phyloP scores from a whole-genome alignment of 1,284 basidiomycete species.

The Austroboletus niveus region DNA sequence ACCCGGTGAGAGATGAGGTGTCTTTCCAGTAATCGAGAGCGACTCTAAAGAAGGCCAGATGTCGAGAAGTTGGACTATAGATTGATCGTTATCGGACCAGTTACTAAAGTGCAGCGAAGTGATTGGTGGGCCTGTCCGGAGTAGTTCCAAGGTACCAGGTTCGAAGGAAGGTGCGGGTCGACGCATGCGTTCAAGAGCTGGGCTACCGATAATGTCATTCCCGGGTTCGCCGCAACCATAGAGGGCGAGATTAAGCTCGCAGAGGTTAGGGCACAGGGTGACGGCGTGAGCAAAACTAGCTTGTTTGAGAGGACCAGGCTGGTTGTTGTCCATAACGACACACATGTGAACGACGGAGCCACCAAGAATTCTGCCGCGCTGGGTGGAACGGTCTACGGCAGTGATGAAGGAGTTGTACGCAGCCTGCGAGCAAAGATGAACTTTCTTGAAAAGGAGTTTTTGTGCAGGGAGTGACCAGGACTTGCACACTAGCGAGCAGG shows the following conservation, averaged over 20 bases:
- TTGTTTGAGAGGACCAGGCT: conserved; percentile 55
- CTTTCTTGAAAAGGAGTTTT: conserved; percentile 57
- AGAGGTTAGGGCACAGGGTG: conserved; percentile 55
- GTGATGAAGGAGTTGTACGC: conserved; percentile 53
- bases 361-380: conserved; percentile 48
- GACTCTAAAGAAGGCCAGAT: conserved; percentile 56
- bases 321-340: conserved; percentile 62
- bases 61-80: conserved; percentile 59
- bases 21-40: conserved; percentile 57
- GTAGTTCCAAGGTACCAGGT: conserved; percentile 47
- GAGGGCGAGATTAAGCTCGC: conserved; percentile 52
- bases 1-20: conserved; percentile 47
- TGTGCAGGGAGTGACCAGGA: conserved; percentile 63
- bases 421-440: conserved; percentile 50
- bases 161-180: conserved; percentile 56
- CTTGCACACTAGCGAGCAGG: conserved; percentile 60
- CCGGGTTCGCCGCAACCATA: conserved; percentile 55
- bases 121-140: conserved; percentile 55
- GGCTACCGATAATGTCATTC: conserved; percentile 44
- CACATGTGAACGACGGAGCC: conserved; percentile 52
- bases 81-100: conserved; percentile 61
- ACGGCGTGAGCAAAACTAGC: conserved; percentile 57
- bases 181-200: conserved; percentile 47
- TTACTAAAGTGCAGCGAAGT: conserved; percentile 60
- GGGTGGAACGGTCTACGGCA: conserved; percentile 47